These are phyloP conservation scores for Hordeum vulgare DNA, from an alignment of 176 grass and related monocot species.

Conservation along the genomic window DNA sequence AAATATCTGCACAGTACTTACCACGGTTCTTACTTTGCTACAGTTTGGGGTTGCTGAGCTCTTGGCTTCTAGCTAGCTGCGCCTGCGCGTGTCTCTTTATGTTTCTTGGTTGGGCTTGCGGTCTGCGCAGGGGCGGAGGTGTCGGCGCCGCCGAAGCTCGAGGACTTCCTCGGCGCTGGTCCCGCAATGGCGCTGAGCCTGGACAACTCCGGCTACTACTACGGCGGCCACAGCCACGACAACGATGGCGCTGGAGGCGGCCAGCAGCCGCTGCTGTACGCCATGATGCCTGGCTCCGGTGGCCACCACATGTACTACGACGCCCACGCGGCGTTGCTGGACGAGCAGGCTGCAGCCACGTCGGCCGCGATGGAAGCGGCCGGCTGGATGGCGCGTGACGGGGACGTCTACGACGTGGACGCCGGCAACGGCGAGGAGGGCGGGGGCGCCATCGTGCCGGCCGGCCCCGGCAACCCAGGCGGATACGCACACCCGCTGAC, in stretches of 20 bases:
- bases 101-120: constrained; percentile 17
- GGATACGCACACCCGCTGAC: constrained; percentile 51
- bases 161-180: constrained; percentile 82
- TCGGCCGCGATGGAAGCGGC: constrained; percentile 23
- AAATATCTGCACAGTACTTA: constrained; percentile 7
- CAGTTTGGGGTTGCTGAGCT: background rate
- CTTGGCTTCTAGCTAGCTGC: background rate
- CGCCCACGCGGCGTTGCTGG: constrained; percentile 15
- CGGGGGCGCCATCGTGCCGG: constrained; percentile 16
- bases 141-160: constrained; percentile 76
- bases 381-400: constrained; percentile 5
- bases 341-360: constrained; percentile 17
- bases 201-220: constrained; percentile 72
- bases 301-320: constrained; percentile 49
- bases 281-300: constrained; percentile 27
- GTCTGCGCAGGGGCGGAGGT: constrained; percentile 48
- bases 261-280: constrained; percentile 38
- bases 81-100: background rate
- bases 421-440: constrained; percentile 5
- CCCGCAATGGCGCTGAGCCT: constrained; percentile 78
- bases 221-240: constrained; percentile 18
- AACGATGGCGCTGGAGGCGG: background rate
- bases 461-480: background rate
- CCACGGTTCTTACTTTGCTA: constrained; percentile 34
- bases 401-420: background rate